phyloP scores from a whole-genome alignment of 768 basidiomycete species.

The Aureoboletus auriporus region DNA sequence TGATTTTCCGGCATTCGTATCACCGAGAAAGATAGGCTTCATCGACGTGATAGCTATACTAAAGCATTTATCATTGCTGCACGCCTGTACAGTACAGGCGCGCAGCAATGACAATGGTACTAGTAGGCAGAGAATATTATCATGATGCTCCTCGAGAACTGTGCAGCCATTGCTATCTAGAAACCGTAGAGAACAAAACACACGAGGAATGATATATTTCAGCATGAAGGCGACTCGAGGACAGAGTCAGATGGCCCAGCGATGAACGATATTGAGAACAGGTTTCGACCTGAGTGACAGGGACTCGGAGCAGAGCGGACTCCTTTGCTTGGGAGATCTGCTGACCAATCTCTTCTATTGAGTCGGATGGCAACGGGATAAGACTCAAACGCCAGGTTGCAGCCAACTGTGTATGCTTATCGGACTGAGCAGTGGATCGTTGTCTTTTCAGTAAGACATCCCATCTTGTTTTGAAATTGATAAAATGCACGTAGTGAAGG shows the following conservation, averaged over 20 bases:
- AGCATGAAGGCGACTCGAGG: not conserved
- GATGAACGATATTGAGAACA: not conserved
- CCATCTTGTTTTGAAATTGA: too few relatives aligned
- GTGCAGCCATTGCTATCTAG: not conserved
- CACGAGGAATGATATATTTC: not conserved
- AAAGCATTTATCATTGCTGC: not conserved
- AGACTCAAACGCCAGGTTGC: too few relatives aligned
- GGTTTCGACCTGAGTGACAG: not conserved
- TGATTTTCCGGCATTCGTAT: not conserved
- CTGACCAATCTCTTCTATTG: too few relatives aligned
- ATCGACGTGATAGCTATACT: not conserved
- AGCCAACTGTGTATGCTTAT: too few relatives aligned
- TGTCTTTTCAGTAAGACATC: too few relatives aligned
- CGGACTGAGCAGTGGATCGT: too few relatives aligned
- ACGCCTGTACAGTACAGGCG: not conserved
- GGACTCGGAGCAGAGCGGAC: too few relatives aligned
- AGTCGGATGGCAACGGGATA: too few relatives aligned
- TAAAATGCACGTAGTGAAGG: too few relatives aligned
- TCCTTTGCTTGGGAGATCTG: too few relatives aligned
- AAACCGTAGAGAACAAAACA: not conserved
- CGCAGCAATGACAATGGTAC: not conserved
- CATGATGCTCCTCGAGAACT: not conserved
- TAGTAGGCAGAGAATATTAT: not conserved
- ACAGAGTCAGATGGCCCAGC: not conserved
- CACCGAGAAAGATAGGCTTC: not conserved